phyloP scores from a whole-genome alignment of 805 yeast genomes.

The Candida lessepsii region DNA sequence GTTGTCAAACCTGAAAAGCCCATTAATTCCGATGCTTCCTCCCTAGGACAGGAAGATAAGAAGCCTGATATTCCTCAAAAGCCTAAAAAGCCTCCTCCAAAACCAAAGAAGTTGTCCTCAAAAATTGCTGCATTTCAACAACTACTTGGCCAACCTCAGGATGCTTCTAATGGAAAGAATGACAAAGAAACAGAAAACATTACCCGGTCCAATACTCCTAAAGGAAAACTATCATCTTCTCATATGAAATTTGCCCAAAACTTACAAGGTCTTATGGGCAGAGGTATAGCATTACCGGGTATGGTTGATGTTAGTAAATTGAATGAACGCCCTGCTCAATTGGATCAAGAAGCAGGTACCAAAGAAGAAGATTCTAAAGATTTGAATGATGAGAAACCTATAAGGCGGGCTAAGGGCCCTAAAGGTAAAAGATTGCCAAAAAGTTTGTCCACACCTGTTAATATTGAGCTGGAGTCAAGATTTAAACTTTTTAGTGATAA shows the following conservation, averaged over 20 bases:
- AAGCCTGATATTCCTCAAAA: slow-evolving; percentile 6
- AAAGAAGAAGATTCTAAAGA: slow-evolving; percentile 19
- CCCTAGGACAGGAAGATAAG: background rate
- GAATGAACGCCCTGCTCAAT: slow-evolving; percentile 15
- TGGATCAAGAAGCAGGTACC: slow-evolving; percentile 9
- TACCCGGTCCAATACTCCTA: slow-evolving; percentile 4
- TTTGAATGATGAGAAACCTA: background rate
- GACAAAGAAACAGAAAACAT: no score
- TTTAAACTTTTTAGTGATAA: slow-evolving; percentile 32
- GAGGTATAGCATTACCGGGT: slow-evolving; percentile 52
- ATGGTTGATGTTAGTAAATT: slow-evolving; percentile 44
- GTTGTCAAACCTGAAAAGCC: no score
- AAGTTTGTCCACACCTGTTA: slow-evolving; percentile 44
- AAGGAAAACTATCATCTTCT: slow-evolving; percentile 30
- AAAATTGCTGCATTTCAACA: slow-evolving; percentile 81
- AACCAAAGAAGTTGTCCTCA: slow-evolving; percentile 76
- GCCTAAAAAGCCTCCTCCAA: slow-evolving; percentile 52
- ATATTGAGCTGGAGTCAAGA: slow-evolving; percentile 32
- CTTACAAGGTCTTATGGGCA: slow-evolving; percentile 56
- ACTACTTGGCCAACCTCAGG: slow-evolving; percentile 47
- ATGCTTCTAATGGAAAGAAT: no score
- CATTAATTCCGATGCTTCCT: no score
- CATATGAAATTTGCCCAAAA: slow-evolving; percentile 54
- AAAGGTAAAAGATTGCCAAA: slow-evolving; percentile 68
- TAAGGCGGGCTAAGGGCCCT: slow-evolving; percentile 68